Percentiles rank a stretch among this genome's conserved stretches.
Evolutionary conservation across 495 filamentous ascomycete species (phyloP).

Genomic region (Penicillium crystallinum): DNA sequence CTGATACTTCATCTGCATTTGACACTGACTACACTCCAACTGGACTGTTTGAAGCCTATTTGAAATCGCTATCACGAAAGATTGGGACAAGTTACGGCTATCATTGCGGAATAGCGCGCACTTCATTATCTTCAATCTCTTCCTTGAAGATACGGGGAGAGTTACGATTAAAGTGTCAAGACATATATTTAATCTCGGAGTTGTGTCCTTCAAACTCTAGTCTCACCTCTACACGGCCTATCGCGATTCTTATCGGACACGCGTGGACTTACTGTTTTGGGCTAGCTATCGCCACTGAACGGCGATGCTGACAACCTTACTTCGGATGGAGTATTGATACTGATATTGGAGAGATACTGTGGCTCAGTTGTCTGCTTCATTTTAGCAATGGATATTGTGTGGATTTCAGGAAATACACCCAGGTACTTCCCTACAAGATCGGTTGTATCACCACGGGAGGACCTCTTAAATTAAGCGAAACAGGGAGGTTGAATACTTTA

Average conservation of each 20-base stretch:
- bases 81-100: no score
- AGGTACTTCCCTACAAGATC: no score
- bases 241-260: slow-evolving; percentile 14
- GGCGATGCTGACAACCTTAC: background rate
- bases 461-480: no score
- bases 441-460: no score
- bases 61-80: no score
- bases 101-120: no score
- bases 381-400: no score
- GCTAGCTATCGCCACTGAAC: slow-evolving; percentile 15
- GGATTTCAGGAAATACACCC: no score
- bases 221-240: slow-evolving; percentile 6
- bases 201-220: background rate
- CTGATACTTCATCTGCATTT: no score
- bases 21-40: no score
- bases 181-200: background rate
- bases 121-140: background rate
- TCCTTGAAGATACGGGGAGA: background rate
- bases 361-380: background rate
- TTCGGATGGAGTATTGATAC: background rate
- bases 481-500: no score
- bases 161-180: background rate
- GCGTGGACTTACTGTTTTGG: slow-evolving; percentile 22
- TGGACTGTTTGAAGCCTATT: no score
- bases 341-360: background rate